phyloP scores from a whole-genome alignment of 106 monocot species.

The Apostasia shenzhenica region DNA sequence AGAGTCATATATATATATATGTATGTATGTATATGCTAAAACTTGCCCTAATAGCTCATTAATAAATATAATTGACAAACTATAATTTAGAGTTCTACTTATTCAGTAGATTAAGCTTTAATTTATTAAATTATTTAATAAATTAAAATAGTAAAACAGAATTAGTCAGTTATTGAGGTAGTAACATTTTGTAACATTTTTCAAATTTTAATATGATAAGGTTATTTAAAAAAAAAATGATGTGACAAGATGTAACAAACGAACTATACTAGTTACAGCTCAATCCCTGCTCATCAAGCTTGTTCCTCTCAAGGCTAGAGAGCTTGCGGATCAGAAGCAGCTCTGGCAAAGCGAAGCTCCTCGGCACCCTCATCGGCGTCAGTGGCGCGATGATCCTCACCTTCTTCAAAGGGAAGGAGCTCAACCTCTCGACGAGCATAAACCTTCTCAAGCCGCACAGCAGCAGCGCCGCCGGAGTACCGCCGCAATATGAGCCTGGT shows the following conservation, averaged over 20 bases:
- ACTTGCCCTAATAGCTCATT: too few relatives aligned
- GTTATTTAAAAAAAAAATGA: too few relatives aligned
- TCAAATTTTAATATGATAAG: too few relatives aligned
- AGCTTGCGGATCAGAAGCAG: constrained; percentile 15
- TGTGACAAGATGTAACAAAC: background rate
- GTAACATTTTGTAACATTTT: too few relatives aligned
- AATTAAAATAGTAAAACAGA: too few relatives aligned
- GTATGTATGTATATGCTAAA: too few relatives aligned
- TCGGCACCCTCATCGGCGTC: constrained; percentile 58
- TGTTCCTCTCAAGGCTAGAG: constrained; percentile 40
- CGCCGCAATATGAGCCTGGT: constrained; percentile 8
- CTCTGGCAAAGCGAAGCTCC: constrained; percentile 53
- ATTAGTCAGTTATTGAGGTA: too few relatives aligned
- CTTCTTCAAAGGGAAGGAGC: constrained; percentile 53
- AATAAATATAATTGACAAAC: too few relatives aligned
- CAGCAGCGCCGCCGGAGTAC: background rate
- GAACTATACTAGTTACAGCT: background rate
- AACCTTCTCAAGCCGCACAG: constrained; percentile 16
- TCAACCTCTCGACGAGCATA: constrained; percentile 41
- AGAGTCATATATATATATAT: background rate
- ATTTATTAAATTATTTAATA: too few relatives aligned
- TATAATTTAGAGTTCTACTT: too few relatives aligned
- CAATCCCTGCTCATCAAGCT: background rate
- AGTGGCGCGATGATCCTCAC: constrained; percentile 86
- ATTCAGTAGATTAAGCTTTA: too few relatives aligned